phyloP scores from a whole-genome alignment of 257 asterid species.

The Nicotiana undulata region DNA sequence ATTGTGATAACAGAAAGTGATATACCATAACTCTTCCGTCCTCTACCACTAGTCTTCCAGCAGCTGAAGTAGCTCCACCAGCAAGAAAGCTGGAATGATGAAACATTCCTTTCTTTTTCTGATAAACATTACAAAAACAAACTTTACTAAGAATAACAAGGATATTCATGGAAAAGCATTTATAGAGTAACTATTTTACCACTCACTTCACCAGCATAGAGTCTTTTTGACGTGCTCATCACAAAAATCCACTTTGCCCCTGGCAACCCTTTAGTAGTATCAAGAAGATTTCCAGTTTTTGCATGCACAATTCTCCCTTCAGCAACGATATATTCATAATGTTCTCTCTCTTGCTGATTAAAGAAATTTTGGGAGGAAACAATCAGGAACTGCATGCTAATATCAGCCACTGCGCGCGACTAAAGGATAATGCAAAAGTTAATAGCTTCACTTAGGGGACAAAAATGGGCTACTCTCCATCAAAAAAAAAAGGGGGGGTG shows the following conservation, averaged over 20 bases:
- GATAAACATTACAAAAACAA: slow-evolving; percentile 14
- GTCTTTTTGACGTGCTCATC: slow-evolving; percentile 80
- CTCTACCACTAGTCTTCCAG: slow-evolving; percentile 75
- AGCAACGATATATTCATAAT: slow-evolving; percentile 49
- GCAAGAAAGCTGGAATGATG: slow-evolving; percentile 99
- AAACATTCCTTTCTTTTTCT: slow-evolving; percentile 86
- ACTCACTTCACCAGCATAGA: slow-evolving; percentile 75
- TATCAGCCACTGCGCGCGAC: background rate
- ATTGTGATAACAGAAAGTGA: background rate
- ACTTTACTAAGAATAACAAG: background rate
- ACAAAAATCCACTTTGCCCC: slow-evolving; percentile 88
- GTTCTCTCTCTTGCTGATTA: slow-evolving; percentile 75
- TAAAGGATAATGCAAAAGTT: background rate
- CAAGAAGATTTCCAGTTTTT: slow-evolving; percentile 46
- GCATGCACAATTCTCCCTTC: slow-evolving; percentile 56
- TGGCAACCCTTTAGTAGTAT: slow-evolving; percentile 38
- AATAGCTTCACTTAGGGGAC: background rate
- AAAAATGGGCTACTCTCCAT: background rate
- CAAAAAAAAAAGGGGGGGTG: no score
- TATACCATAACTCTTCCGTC: slow-evolving; percentile 70
- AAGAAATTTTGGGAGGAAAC: slow-evolving; percentile 5
- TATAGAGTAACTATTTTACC: background rate
- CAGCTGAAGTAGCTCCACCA: slow-evolving; percentile 90
- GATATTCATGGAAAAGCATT: slow-evolving; percentile 7
- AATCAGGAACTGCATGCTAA: background rate